These are phyloP conservation scores for Ustanciosporium gigantosporum DNA, from an alignment of 1,284 basidiomycete species.

Conservation along the genomic window DNA sequence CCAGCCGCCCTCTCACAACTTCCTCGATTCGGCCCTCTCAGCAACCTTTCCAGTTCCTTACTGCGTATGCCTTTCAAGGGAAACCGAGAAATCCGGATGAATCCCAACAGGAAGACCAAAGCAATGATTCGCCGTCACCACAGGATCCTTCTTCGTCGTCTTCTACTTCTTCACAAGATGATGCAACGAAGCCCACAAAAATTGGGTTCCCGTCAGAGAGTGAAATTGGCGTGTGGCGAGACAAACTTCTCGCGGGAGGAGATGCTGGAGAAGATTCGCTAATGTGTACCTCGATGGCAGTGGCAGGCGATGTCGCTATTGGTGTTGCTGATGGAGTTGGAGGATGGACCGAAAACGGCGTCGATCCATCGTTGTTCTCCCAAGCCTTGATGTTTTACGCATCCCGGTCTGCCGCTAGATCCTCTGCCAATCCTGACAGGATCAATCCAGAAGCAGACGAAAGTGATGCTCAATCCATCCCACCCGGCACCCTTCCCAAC, in stretches of 20 bases:
- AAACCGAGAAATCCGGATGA: constrained; percentile 66
- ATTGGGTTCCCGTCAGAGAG: constrained; percentile 70
- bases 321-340: constrained; percentile 74
- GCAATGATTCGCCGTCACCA: constrained; percentile 14
- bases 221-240: constrained; percentile 74
- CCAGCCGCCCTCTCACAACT: constrained; percentile 16
- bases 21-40: constrained; percentile 12
- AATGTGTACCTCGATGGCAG: constrained; percentile 68
- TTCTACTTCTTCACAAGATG: not conserved
- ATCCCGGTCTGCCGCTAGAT: constrained; percentile 63
- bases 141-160: constrained; percentile 7
- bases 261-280: constrained; percentile 63
- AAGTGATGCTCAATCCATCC: too few relatives aligned
- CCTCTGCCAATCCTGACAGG: constrained; percentile 1
- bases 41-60: constrained; percentile 69
- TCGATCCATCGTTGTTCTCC: constrained; percentile 78
- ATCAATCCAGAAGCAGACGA: constrained; percentile 1
- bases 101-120: constrained; percentile 12
- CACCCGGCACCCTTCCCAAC: constrained; percentile 55
- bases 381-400: constrained; percentile 74
- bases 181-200: constrained; percentile 44
- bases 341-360: constrained; percentile 74
- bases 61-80: constrained; percentile 77
- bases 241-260: constrained; percentile 65
- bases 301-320: constrained; percentile 72